Evolutionary conservation across 129 eudicot genomes (phyloP), one percentile per base, ranked within the genome.

Genomic region (Pseudognaphalium luteoalbum): DNA sequence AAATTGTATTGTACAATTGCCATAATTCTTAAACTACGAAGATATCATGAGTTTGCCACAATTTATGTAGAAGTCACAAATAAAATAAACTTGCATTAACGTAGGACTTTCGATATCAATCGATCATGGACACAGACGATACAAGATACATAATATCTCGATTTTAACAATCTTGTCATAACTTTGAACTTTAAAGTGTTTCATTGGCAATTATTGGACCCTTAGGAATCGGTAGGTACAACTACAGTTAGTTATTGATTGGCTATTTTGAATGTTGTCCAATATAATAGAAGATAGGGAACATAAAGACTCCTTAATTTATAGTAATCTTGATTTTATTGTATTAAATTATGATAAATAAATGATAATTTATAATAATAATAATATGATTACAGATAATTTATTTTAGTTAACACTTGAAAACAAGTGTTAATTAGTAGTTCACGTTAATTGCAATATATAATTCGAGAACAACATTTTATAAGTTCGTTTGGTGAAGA

Each of bases 201-300:
- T 30, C 19, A 15, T 63, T 25, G 5, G 29, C 19, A 54, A 66
- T 22, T 25, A 67, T 76, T 35, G 39, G 28, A 7, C 60, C 29
- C 37, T 10, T 57, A 35, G 20, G 25, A 16, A 68, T 37, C 41
- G 47, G 51, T 41, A 34, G 60, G 32, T 10, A 37, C 34, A 77
- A 58, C 19, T 28, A 59, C 34, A 37, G 61, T 37, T 69, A 12
- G 76, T 70, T 44, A 76, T 76, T 70, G 82, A 69, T 58, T 59
- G 75, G 42, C 75, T 70, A 70, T 28, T 69, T 69, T 39, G 6
- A 70, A 61, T 25, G 28, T 41, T 30, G 62, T 69, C n/a, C 51
- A 42, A 29, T 14, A 21, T 29, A 70, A 60, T 70, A 59, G 44
- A 70, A 70, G 11, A 60, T n/a, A 20, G 25, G 82, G 50, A 19